phyloP scores from a whole-genome alignment of 768 basidiomycete species.

The Tulasnella sp. region DNA sequence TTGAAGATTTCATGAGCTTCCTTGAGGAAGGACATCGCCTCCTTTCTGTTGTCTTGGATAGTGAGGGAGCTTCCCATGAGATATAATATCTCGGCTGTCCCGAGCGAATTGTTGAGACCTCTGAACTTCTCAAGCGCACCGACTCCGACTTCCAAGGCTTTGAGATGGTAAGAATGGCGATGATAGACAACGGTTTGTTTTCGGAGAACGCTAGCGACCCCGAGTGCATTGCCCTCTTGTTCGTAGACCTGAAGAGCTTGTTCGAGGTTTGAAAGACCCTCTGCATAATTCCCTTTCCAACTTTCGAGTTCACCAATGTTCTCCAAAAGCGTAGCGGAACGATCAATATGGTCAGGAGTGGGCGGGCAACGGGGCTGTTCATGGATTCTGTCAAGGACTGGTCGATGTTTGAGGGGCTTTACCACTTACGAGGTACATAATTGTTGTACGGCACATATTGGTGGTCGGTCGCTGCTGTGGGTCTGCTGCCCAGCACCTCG shows the following conservation, averaged over 20 bases:
- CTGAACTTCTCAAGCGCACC: neutral
- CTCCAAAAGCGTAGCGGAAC: neutral
- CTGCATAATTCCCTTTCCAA: neutral
- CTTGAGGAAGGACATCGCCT: neutral
- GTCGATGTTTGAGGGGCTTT: neutral
- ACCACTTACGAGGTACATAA: neutral
- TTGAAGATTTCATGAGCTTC: neutral
- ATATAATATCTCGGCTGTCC: neutral
- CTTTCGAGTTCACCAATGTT: neutral
- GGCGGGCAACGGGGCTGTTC: neutral
- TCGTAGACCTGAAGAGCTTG: neutral
- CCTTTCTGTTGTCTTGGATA: too few relatives aligned
- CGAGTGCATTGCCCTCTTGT: neutral
- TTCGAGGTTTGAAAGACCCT: neutral
- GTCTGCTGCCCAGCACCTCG: neutral
- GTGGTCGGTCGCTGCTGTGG: neutral
- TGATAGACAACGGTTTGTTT: neutral
- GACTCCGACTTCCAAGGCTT: neutral
- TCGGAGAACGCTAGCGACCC: neutral
- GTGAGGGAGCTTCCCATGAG: too few relatives aligned
- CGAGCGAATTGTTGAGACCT: neutral
- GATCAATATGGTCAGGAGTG: neutral
- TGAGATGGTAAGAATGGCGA: neutral
- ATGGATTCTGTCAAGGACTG: neutral
- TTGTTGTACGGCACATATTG: neutral